Evolutionary conservation across 306 rosid species (phyloP), one percentile per base, ranked within the genome.

Genomic region (Vigna trinervia): DNA sequence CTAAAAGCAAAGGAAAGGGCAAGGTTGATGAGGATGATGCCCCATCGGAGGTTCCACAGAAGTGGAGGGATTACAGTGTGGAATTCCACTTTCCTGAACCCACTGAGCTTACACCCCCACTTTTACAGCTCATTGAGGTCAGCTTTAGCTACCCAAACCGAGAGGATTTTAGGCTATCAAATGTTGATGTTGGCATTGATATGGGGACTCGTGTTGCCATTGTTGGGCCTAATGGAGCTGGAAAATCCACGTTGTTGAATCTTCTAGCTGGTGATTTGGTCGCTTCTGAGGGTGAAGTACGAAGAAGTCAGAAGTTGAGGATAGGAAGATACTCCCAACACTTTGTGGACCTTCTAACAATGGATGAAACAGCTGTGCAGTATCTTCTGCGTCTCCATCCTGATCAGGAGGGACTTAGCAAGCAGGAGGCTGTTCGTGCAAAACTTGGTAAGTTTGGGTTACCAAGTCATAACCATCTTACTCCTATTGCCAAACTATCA

Each of bases 31-130:
- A 84, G 50, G 92, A 84, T 52, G 87, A 87, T 7, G 58, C 80
- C 69, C 84, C 76, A n/a, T 74, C 69, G 30, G 94, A 89, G 83
- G 92, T 81, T 53, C 89, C 89, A 23, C 75, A 77, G 75, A 90
- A 90, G 72, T 87, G 94, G 94, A 86, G 86, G 73, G 94, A 88
- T 69, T 84, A 88, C 81, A 90, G 86, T 6, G 88, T 84, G 34
- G 92, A 84, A 79, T 89, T 89, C 78, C 90, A 84, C 81, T 89
- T 90, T 68, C 96, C 93, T 15, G 93, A 88, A 81, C 93, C 93
- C 51, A 87, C 93, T 26, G 90, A 90, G 82, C 93, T 90, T 39
- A 85, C 91, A 4, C 91, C 91, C 36, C 91, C 92, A n/a, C 90
- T 90, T 43, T 61, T 90, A 84, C 96, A 90, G 84, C 90, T 90